phyloP scores from a whole-genome alignment of 1,139 yeast genomes.

The Casaregolazyma suthepensis region DNA sequence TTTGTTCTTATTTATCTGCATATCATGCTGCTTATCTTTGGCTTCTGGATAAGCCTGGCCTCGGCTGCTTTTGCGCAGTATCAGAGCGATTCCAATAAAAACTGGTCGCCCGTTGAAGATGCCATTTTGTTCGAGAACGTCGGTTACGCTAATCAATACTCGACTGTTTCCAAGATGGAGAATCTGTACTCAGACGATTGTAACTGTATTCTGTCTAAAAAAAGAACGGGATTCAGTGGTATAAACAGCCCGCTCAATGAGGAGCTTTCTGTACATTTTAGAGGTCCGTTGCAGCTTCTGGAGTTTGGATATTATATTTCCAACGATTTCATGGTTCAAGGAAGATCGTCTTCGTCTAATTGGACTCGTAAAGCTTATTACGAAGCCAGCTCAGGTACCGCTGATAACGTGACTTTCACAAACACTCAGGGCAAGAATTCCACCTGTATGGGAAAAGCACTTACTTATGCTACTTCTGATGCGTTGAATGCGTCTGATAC shows the following conservation, averaged over 20 bases:
- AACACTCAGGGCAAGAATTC: slow-evolving; percentile 65
- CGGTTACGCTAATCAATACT: slow-evolving; percentile 62
- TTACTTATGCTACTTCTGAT: slow-evolving; percentile 69
- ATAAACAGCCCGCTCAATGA: slow-evolving; percentile 75
- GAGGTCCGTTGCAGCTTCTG: slow-evolving; percentile 78
- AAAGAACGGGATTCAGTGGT: slow-evolving; percentile 54
- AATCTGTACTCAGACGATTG: slow-evolving; percentile 52
- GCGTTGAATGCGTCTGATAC: slow-evolving; percentile 59
- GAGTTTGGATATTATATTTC: slow-evolving; percentile 65
- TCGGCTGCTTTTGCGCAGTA: not conserved
- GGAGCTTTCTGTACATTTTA: slow-evolving; percentile 85
- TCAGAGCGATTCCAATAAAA: not conserved
- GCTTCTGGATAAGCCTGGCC: not conserved
- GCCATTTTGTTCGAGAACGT: slow-evolving; percentile 51
- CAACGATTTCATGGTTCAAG: slow-evolving; percentile 16
- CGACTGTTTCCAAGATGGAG: slow-evolving; percentile 42
- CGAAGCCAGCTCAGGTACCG: slow-evolving; percentile 46
- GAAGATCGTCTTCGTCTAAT: slow-evolving; percentile 33
- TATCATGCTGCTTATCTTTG: not conserved
- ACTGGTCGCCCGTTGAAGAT: slow-evolving; percentile 26
- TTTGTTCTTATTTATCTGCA: not conserved
- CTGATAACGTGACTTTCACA: slow-evolving; percentile 72
- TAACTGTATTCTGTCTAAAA: slow-evolving; percentile 40
- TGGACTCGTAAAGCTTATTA: slow-evolving; percentile 78
- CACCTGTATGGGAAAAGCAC: slow-evolving; percentile 81